These are phyloP conservation scores for Didymella arachidicola DNA, from an alignment of 2,329 filamentous ascomycete genomes.

Conservation along the genomic window DNA sequence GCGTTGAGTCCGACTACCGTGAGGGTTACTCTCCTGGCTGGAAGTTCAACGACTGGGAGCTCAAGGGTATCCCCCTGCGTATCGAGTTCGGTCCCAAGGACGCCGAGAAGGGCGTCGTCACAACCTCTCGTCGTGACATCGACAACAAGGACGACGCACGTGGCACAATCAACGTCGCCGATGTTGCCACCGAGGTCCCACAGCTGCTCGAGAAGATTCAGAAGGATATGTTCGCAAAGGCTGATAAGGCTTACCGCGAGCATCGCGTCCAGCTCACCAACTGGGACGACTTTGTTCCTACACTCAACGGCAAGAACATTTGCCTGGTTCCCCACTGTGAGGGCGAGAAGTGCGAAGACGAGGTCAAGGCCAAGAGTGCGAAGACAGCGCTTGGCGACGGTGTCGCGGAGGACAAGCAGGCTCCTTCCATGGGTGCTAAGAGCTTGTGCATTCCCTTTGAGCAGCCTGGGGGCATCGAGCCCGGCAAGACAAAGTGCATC, in stretches of 20 bases:
- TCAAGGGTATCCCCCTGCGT: slow-evolving; percentile 92
- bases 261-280: slow-evolving; percentile 82
- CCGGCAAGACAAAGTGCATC: slow-evolving; percentile 87
- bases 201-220: slow-evolving; percentile 90
- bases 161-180: slow-evolving; percentile 74
- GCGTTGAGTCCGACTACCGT: slow-evolving; percentile 81
- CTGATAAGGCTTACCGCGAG: slow-evolving; percentile 77
- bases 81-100: slow-evolving; percentile 97
- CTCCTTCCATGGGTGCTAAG: slow-evolving; percentile 79
- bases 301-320: slow-evolving; percentile 90
- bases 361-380: slow-evolving; percentile 91
- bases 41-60: slow-evolving; percentile 99
- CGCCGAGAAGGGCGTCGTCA: slow-evolving; percentile 82
- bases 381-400: slow-evolving; percentile 73
- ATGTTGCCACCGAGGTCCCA: slow-evolving; percentile 76
- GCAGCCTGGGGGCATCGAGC: slow-evolving; percentile 80
- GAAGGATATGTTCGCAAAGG: slow-evolving; percentile 77
- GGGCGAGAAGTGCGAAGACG: slow-evolving; percentile 84
- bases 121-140: slow-evolving; percentile 85
- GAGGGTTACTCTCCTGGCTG: slow-evolving; percentile 91
- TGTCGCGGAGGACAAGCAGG: slow-evolving; percentile 75
- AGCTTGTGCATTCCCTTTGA: slow-evolving; percentile 82
- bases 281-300: slow-evolving; percentile 91
- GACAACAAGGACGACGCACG: slow-evolving; percentile 69
- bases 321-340: slow-evolving; percentile 91